A percentile compares a stretch with the other conserved stretches of the same genome.
phyloP scores from a whole-genome alignment of 2,329 filamentous ascomycete species.

The Sarocladiaceae sp. region DNA sequence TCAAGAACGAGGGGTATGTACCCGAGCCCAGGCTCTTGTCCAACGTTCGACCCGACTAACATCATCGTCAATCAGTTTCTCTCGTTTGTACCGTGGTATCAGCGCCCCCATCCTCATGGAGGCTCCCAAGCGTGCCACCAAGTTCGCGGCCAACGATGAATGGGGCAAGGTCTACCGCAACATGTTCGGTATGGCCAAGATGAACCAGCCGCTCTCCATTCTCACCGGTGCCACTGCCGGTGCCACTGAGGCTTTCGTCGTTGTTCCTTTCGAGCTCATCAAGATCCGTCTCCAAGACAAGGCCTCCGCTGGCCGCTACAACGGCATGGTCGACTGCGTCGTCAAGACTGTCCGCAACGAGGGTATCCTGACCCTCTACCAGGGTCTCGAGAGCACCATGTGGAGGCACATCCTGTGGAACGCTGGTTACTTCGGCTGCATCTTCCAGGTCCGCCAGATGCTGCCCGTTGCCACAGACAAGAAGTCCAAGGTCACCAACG shows the following conservation, averaged over 20 bases:
- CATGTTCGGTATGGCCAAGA: slow-evolving; percentile 75
- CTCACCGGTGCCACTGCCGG: slow-evolving; percentile 92
- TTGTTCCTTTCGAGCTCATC: slow-evolving; percentile 96
- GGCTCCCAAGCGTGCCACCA: slow-evolving; percentile 86
- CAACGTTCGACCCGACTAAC: slow-evolving; percentile 7
- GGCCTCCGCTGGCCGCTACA: slow-evolving; percentile 84
- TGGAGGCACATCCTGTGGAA: slow-evolving; percentile 94
- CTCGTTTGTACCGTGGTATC: slow-evolving; percentile 92
- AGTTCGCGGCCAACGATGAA: slow-evolving; percentile 97
- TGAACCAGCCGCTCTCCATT: slow-evolving; percentile 86
- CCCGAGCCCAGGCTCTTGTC: not conserved
- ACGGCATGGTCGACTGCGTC: slow-evolving; percentile 73
- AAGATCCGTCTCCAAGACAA: slow-evolving; percentile 98
- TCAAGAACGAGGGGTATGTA: slow-evolving; percentile 84
- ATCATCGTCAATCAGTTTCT: slow-evolving; percentile 52
- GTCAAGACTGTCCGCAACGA: slow-evolving; percentile 77
- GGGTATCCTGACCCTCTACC: slow-evolving; percentile 84
- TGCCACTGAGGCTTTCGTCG: slow-evolving; percentile 92
- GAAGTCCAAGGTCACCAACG: slow-evolving; percentile 74
- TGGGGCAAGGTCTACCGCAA: slow-evolving; percentile 95
- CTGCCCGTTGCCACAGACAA: slow-evolving; percentile 79
- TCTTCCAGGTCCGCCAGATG: slow-evolving; percentile 88
- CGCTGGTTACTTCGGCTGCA: slow-evolving; percentile 94
- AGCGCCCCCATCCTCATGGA: slow-evolving; percentile 96
- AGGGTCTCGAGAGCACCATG: slow-evolving; percentile 91